phyloP scores from a whole-genome alignment of 768 basidiomycete species.

The Pulveroboletus ravenelii region DNA sequence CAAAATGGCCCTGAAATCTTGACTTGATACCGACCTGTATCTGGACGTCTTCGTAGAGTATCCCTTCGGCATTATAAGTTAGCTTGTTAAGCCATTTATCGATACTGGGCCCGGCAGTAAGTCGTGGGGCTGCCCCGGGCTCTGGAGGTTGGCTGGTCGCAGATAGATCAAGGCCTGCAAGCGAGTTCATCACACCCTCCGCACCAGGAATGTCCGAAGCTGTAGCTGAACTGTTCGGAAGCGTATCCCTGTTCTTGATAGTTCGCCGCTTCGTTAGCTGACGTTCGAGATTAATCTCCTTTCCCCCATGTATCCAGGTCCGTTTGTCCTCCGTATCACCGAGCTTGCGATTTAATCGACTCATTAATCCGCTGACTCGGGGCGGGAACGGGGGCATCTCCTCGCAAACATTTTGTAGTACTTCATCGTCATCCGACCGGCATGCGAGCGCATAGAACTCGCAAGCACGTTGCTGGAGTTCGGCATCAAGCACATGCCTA shows the following conservation, averaged over 20 bases:
- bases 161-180: slow-evolving; percentile 79
- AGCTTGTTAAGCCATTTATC: slow-evolving; percentile 90
- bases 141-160: slow-evolving; percentile 20
- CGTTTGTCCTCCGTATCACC: slow-evolving; percentile 93
- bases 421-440: slow-evolving; percentile 83
- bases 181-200: slow-evolving; percentile 63
- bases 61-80: slow-evolving; percentile 73
- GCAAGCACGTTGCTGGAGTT: slow-evolving; percentile 97
- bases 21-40: slow-evolving; percentile 96
- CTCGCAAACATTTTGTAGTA: slow-evolving; percentile 92
- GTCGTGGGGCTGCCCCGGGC: slow-evolving; percentile 38
- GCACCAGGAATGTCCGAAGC: slow-evolving; percentile 35
- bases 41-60: slow-evolving; percentile 93
- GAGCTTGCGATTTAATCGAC: slow-evolving; percentile 82
- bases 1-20: slow-evolving; percentile 91
- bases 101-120: slow-evolving; percentile 65
- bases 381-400: slow-evolving; percentile 99
- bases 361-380: slow-evolving; percentile 84
- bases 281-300: slow-evolving; percentile 81
- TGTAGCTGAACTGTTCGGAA: slow-evolving; percentile 34
- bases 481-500: slow-evolving; percentile 94
- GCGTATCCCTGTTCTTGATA: slow-evolving; percentile 30
- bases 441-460: slow-evolving; percentile 90
- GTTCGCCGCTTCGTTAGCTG: slow-evolving; percentile 55
- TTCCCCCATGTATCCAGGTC: slow-evolving; percentile 94